Base-by-base conservation (phyloP, 148 eudicot genomes). In the Rhododendron kiyosumense region DNA sequence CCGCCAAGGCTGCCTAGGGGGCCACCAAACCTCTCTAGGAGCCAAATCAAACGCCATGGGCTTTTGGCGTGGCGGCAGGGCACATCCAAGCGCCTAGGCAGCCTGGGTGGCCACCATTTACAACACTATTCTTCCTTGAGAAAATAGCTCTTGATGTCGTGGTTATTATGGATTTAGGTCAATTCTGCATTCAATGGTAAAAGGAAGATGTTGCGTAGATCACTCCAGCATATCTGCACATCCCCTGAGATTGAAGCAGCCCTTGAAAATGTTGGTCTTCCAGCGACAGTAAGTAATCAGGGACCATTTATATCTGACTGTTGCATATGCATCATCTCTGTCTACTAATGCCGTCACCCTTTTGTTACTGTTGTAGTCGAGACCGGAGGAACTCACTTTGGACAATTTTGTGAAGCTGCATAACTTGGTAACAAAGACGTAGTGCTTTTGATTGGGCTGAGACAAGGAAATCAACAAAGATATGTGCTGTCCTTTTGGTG, bases 161-260 rank as follows among this genome's bases (percentile, higher is more conserved):
- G 65, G 43, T 20, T 83, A 46, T 14, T 22, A 59, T 77, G 57
- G 20, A 3, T 81, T 86, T 83, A 96, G 99, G 96, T 94, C 24
- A 94, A 96, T 81, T 93, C 94, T 77, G 99, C 99, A 83, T 96
- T 96, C 89, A 96, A 92, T 41, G 94, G 95, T 41, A 97, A 95
- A 87, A 92, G 99, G 65, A 97, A 97, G 87, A 97, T 93, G 98
- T 75, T 97, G 91, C 91, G 98, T 82, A 97, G 90, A 87, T 89
- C 98, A 48, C 94, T 95, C 38, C 97, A 94, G 83, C 97, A 94
- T 81, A 81, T 94, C 41, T 78, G 92, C 86, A 46, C 96, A 79
- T 85, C 98, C n/a, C 71, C 89, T 48, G 98, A 94, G 78, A 91
- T 94, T 18, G 95, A 96, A 90, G 93, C 91, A 65, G 96, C 98